Base-by-base conservation (phyloP, 2,329 filamentous ascomycete genomes). In the Colletotrichum sp. region DNA sequence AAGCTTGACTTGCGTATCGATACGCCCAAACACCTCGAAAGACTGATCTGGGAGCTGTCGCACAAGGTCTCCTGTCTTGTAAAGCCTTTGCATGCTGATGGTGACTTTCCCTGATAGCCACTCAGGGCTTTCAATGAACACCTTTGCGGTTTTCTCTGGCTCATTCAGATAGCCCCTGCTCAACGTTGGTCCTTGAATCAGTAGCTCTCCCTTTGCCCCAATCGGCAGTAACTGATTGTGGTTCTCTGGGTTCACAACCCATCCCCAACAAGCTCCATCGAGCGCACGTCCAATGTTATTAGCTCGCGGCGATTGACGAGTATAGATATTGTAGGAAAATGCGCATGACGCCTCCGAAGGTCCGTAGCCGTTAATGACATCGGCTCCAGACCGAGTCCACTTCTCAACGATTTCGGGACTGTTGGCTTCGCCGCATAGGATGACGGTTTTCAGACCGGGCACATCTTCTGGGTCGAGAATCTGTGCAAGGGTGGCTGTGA, bases 401-500 rank as follows among this genome's bases (percentile, higher is more conserved):
- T 84, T 85, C 2, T 85, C 83, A 1, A 86, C 77, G 88, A 88
- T 90, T 2, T 87, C 85, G 10, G 79, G 79, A 71, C 87, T 88
- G 0, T 86, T 87, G 74, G 90, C 88, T 4, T 85, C 82, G 58
- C 90, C 88, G 75, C 86, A 88, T 8, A 88, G 76, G 0, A 85
- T 86, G 12, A 71, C 48, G 15, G 39, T 34, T 55, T 82, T 80
- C 3, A 89, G 78, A 1, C 80, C 83, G 0, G 86, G 85, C 0
- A 88, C 80, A 0, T 78, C 74, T 0, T 78, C 77, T 2, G 87
- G 83, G 13, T 84, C 81, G 7, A 88, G 82, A 32, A 84, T 85
- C 5, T 87, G 80, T 1, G 91, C 89, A 18, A 94, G 86, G 0
- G 90, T 87, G 4, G 91, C 89, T 1, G 92, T 93, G 75, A 92